Evolutionary conservation across 192 early-diverging fungal species (phyloP).

Genomic region (Rhizoclosmatium sp.): DNA sequence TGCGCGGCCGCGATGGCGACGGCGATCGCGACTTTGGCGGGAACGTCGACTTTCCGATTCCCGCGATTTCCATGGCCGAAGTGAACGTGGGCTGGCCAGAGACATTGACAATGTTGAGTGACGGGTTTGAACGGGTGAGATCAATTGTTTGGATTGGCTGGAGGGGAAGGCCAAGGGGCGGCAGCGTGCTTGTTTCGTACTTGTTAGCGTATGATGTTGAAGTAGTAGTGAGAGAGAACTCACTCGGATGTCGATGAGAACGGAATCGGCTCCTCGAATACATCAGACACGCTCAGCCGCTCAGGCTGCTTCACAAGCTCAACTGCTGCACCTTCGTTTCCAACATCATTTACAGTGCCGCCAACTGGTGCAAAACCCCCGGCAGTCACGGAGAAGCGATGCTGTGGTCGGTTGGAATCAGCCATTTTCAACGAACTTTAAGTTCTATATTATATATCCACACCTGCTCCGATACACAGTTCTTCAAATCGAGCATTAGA

Average conservation of each 20-base stretch:
- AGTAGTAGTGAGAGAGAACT: too few relatives aligned
- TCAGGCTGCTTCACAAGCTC: neutral
- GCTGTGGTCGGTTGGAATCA: neutral
- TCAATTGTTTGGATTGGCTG: neutral
- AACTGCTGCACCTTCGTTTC: neutral
- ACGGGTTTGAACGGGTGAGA: neutral
- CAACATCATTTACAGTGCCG: neutral
- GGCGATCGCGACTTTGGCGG: neutral
- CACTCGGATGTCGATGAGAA: too few relatives aligned
- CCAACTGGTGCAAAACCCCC: neutral
- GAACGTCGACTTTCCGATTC: neutral
- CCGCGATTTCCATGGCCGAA: slow-evolving; percentile 12
- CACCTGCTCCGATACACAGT: too few relatives aligned
- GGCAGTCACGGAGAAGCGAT: neutral
- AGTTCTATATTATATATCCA: too few relatives aligned
- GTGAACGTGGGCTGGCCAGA: neutral
- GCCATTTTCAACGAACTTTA: too few relatives aligned
- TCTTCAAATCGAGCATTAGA: too few relatives aligned
- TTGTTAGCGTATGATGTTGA: too few relatives aligned
- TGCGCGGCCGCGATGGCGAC: neutral
- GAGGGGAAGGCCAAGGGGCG: neutral
- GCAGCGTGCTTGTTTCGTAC: too few relatives aligned
- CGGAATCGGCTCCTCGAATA: too few relatives aligned
- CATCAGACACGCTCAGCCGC: too few relatives aligned
- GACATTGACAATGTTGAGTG: neutral